These are phyloP conservation scores for Backusella sp. DNA, from an alignment of 192 early-diverging fungal species.

Conservation along the genomic window DNA sequence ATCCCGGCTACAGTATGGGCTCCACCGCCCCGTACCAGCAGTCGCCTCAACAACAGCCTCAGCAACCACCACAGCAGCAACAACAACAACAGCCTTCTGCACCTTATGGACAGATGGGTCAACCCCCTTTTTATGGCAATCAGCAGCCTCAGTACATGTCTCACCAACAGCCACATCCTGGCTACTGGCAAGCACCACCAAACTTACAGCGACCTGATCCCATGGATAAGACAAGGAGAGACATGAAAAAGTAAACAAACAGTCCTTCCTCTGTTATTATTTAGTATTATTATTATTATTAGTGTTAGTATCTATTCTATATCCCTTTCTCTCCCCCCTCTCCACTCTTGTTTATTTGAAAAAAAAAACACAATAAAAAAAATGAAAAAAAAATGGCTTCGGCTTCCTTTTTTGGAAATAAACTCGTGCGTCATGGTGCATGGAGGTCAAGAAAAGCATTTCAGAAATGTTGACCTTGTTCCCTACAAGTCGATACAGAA, in stretches of 20 bases:
- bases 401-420: background rate
- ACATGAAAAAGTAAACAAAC: background rate
- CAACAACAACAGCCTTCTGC: background rate
- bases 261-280: background rate
- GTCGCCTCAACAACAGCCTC: conserved; percentile 1
- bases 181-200: background rate
- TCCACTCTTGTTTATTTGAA: background rate
- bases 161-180: conserved; percentile 10
- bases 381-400: background rate
- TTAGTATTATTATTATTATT: background rate
- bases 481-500: too few relatives aligned
- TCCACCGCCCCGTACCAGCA: background rate
- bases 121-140: conserved; percentile 15
- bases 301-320: background rate
- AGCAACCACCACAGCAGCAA: background rate
- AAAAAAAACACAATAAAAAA: background rate
- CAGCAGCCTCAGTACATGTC: conserved; percentile 19
- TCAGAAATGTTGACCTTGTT: background rate
- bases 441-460: background rate
- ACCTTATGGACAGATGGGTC: conserved; percentile 16
- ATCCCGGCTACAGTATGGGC: background rate
- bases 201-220: conserved; percentile 1
- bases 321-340: background rate
- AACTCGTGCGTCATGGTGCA: conserved; percentile 1
- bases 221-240: background rate